phyloP scores from a whole-genome alignment of 2,329 filamentous ascomycete genomes.

The Hypoxylon sp. region DNA sequence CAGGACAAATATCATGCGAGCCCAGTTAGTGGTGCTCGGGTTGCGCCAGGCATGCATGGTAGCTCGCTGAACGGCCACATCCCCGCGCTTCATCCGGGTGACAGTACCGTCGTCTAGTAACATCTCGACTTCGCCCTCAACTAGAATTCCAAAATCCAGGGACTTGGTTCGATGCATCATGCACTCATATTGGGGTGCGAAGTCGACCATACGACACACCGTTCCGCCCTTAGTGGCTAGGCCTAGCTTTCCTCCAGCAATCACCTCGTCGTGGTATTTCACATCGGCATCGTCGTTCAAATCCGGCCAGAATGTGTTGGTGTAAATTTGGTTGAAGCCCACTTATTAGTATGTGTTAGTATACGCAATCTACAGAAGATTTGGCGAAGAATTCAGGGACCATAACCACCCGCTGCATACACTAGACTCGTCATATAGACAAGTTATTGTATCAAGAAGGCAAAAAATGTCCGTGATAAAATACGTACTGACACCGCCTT shows the following conservation, averaged over 20 bases:
- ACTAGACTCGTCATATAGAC: background rate
- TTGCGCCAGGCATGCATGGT: conserved; percentile 70
- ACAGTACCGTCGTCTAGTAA: conserved; percentile 65
- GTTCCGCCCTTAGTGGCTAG: conserved; percentile 52
- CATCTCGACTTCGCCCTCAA: conserved; percentile 67
- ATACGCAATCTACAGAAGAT: background rate
- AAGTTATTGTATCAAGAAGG: background rate
- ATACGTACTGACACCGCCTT: conserved; percentile 47
- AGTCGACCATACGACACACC: conserved; percentile 63
- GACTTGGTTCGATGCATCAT: conserved; percentile 67
- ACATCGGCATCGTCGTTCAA: conserved; percentile 60
- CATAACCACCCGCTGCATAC: background rate
- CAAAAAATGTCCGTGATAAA: background rate
- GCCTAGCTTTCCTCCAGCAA: conserved; percentile 56
- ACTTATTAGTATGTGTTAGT: conserved; percentile 37
- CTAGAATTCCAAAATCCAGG: conserved; percentile 67
- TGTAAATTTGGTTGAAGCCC: conserved; percentile 59
- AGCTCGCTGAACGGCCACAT: conserved; percentile 68
- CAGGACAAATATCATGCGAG: conserved; percentile 58
- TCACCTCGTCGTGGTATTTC: conserved; percentile 52
- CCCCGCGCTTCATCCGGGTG: conserved; percentile 62
- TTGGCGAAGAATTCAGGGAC: background rate
- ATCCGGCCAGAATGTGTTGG: conserved; percentile 57
- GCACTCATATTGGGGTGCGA: conserved; percentile 58
- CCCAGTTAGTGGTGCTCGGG: conserved; percentile 61